Percentiles rank a stretch among this genome's conserved stretches.
Conservation (phyloP, 129 eudicot genomes). For the Heracleum sosnowskyi region DNA sequence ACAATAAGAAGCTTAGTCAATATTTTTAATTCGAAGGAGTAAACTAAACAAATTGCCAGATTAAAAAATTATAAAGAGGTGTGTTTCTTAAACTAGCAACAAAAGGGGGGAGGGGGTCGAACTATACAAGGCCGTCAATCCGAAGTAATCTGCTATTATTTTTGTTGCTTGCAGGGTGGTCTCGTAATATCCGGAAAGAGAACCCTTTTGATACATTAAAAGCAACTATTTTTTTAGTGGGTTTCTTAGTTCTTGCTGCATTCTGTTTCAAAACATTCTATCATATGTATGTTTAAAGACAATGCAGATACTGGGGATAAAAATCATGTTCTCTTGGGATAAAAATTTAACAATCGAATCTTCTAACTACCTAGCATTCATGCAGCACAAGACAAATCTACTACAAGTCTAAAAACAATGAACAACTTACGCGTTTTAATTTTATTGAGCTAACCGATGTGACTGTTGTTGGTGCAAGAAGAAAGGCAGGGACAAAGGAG, state of each 20-base stretch:
- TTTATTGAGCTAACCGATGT: constrained; percentile 3
- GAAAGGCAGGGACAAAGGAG: background rate
- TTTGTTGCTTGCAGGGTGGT: background rate
- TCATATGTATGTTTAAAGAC: background rate
- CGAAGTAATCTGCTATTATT: background rate
- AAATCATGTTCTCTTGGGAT: background rate
- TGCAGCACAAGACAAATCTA: background rate
- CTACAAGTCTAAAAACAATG: background rate
- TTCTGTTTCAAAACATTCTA: background rate
- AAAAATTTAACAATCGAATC: background rate
- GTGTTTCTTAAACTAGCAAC: constrained; percentile 1
- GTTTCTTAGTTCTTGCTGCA: background rate
- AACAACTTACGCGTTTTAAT: background rate
- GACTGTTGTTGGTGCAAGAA: background rate
- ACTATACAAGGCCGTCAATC: too few species aligned
- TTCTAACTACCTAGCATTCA: background rate
- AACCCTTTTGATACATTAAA: background rate
- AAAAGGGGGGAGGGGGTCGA: background rate
- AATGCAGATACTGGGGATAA: background rate
- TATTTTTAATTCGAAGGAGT: background rate
- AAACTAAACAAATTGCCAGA: background rate
- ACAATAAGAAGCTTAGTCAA: background rate
- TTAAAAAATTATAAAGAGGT: background rate
- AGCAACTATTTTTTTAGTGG: background rate
- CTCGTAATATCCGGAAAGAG: background rate